Evolutionary conservation across 306 rosid genomes (phyloP), one percentile per base, ranked within the genome.

Genomic region (Cotoneaster glaucophyllus): DNA sequence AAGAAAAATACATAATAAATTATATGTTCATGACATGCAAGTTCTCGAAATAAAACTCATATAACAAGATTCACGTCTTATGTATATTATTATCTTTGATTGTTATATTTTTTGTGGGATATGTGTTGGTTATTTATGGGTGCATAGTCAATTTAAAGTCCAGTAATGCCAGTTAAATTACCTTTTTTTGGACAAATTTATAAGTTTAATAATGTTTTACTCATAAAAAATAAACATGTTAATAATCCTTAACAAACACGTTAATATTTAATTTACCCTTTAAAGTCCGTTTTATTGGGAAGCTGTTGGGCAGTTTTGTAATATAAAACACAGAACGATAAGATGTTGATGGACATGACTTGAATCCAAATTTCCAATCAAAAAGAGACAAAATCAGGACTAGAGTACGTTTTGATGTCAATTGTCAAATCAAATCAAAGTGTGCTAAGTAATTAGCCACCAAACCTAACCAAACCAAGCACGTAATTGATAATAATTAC

Each of bases 321-420:
- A 64, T 64, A 8, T n/a, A 31, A 29, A 64, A 18, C 6, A 17
- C 10, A 8, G 37, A 5, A 8, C 10, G 43, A 18, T 31, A 31
- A 65, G 70, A 65, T 26, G 28, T 34, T 65, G 70, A 65, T 65
- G 71, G 61, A 61, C 77, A 41, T 62, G 77, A 74, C 77, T 41
- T 25, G 77, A 74, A 24, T 19, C 48, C 11, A 37, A 34, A 65
- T 32, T 63, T 15, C 41, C 67, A 63, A 63, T 63, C 67, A 61
- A 43, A 21, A 45, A 21, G 77, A 61, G 53, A 64, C 77, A 74
- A 74, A 72, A 31, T 31, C 68, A 61, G 68, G 17, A 2, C 39
- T 13, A 25, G 19, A 8, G 8, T 34, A 28, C n/a, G 19, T 28
- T 14, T 62, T 62, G 15, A 14, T 28, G 29, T 57, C 56, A 44